Evolutionary conservation across 2,329 filamentous ascomycete genomes (phyloP).

Genomic region (Aspergillus tanneri): DNA sequence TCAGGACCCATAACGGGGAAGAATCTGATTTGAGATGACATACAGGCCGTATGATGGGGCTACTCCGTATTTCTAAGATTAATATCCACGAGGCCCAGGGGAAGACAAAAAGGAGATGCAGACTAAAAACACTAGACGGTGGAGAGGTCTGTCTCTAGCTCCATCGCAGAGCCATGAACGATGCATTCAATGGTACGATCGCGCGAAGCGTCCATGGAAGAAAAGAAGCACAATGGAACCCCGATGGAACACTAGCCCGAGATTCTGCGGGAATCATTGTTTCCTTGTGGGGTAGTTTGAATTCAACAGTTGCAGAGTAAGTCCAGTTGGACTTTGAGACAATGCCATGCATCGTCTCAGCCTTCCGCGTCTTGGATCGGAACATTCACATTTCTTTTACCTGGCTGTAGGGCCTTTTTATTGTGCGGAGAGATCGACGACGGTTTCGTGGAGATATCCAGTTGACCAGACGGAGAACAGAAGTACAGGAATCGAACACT

Average conservation of each 20-base stretch:
- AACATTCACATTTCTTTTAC: too few relatives aligned
- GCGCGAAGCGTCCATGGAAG: background rate
- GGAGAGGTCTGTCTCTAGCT: conserved; percentile 14
- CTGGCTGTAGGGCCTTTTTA: too few relatives aligned
- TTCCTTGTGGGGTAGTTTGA: too few relatives aligned
- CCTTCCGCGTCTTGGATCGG: too few relatives aligned
- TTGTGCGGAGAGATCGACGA: too few relatives aligned
- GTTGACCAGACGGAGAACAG: too few relatives aligned
- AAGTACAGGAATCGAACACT: too few relatives aligned
- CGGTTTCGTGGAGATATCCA: too few relatives aligned
- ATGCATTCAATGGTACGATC: background rate
- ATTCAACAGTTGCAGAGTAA: too few relatives aligned
- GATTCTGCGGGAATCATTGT: background rate
- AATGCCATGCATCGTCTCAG: too few relatives aligned
- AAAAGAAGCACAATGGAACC: background rate
- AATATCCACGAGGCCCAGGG: background rate
- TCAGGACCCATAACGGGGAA: background rate
- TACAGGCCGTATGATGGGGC: background rate
- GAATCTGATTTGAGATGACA: background rate
- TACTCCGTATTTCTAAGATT: background rate
- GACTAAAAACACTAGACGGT: conserved; percentile 31
- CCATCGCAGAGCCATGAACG: conserved; percentile 16
- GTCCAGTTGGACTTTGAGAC: too few relatives aligned
- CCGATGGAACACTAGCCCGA: background rate
- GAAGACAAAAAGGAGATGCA: conserved; percentile 15